Conservation (phyloP, 371 early-diverging fungal species). For the Fennellomyces sp. region DNA sequence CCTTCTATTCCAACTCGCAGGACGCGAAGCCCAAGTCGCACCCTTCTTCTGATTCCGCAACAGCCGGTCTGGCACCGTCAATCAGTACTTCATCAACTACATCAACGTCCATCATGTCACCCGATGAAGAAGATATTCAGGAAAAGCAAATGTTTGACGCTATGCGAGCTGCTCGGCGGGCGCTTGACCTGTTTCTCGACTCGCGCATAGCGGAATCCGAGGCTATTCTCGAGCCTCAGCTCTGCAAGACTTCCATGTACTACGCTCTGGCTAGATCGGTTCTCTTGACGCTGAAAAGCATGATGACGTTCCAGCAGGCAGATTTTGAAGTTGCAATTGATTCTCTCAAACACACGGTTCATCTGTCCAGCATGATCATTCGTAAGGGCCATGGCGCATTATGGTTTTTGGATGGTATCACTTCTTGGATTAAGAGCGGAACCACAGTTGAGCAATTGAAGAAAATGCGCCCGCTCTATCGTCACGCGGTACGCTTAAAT, state of each 20-base stretch:
- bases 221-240: constrained; percentile 37
- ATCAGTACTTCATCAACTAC: not conserved
- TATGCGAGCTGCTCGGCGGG: constrained; percentile 50
- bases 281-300: constrained; percentile 58
- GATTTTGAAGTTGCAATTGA: constrained; percentile 58
- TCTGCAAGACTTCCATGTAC: constrained; percentile 53
- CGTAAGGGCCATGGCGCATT: constrained; percentile 40
- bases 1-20: not conserved
- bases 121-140: not conserved
- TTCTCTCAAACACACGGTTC: constrained; percentile 51
- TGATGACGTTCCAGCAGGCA: constrained; percentile 68
- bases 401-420: constrained; percentile 23
- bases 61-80: not conserved
- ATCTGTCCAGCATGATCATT: constrained; percentile 36
- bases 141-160: constrained; percentile 28
- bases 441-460: constrained; percentile 34
- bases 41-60: not conserved
- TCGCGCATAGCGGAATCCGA: constrained; percentile 63
- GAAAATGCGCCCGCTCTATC: constrained; percentile 57
- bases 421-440: constrained; percentile 21
- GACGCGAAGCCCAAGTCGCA: not conserved
- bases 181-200: constrained; percentile 64
- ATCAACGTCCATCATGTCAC: not conserved
- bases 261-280: constrained; percentile 64
- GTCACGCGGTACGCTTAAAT: constrained; percentile 67